Conservation (phyloP, 108 stramenopile genomes). For the Fragilaria crotonensis region DNA sequence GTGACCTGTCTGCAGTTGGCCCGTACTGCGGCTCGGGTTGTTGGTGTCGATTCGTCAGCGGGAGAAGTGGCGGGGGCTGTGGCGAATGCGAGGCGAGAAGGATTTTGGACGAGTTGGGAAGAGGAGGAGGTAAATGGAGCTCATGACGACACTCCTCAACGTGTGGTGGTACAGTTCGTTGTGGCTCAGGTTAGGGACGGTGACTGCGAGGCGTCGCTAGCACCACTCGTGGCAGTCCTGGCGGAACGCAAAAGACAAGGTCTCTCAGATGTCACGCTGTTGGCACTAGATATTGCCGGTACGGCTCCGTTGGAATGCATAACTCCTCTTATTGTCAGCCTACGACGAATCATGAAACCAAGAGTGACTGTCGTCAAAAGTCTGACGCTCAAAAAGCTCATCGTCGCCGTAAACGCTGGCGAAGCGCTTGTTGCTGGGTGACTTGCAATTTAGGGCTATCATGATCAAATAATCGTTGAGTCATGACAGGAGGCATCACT, state of each 20-base stretch:
- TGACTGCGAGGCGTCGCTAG: neutral
- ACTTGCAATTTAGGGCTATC: no score
- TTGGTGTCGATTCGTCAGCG: neutral
- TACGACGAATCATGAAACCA: neutral
- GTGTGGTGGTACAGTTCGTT: neutral
- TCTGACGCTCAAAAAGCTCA: neutral
- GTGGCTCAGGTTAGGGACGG: neutral
- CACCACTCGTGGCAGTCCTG: neutral
- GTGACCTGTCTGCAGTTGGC: neutral
- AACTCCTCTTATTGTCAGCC: neutral
- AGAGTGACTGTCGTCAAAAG: neutral
- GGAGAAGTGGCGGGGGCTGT: neutral
- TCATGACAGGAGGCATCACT: no score
- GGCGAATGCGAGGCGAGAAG: neutral
- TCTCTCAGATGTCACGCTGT: neutral
- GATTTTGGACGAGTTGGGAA: no score
- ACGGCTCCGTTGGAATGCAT: neutral
- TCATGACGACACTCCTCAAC: neutral
- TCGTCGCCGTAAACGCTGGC: neutral
- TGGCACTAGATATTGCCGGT: neutral
- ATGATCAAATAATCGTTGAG: no score
- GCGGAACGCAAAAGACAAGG: neutral
- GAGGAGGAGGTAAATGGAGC: no score
- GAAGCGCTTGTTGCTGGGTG: slow-evolving; percentile 23
- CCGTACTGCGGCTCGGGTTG: neutral